A percentile compares a stretch with the other conserved stretches of the same genome.
phyloP scores from a whole-genome alignment of 139 green algal genomes.

The Chlorella sp. region DNA sequence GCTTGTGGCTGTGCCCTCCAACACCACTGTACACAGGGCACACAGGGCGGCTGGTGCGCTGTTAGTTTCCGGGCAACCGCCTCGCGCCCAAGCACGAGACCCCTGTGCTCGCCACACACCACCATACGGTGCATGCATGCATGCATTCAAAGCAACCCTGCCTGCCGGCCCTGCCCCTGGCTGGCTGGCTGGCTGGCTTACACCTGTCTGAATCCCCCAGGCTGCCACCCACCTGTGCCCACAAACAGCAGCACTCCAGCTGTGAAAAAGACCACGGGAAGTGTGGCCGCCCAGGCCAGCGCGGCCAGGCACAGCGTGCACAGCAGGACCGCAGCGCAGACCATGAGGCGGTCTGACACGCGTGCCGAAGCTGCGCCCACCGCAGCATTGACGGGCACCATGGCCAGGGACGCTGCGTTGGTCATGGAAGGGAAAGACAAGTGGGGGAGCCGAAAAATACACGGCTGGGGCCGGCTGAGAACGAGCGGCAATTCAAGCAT shows the following conservation, averaged over 20 bases:
- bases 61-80: too few species aligned
- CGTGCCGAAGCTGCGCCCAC: constrained; percentile 30
- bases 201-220: too few species aligned
- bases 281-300: constrained; percentile 1
- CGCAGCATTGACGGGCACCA: constrained; percentile 48
- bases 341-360: constrained; percentile 40
- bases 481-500: neutral
- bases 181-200: too few species aligned
- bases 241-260: constrained; percentile 33
- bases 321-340: neutral
- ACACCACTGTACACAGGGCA: constrained; percentile 14
- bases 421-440: too few species aligned
- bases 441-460: neutral
- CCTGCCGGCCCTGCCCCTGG: too few species aligned
- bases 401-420: constrained; percentile 30
- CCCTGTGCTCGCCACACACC: too few species aligned
- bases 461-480: neutral
- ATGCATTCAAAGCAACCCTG: too few species aligned
- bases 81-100: too few species aligned
- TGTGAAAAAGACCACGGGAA: constrained; percentile 5
- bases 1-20: constrained; percentile 52
- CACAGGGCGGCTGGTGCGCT: too few species aligned
- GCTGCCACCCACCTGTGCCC: constrained; percentile 15
- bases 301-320: neutral
- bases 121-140: too few species aligned